These are phyloP conservation scores for Paecilomyces variotii DNA, from an alignment of 2,329 filamentous ascomycete species.

Conservation along the genomic window DNA sequence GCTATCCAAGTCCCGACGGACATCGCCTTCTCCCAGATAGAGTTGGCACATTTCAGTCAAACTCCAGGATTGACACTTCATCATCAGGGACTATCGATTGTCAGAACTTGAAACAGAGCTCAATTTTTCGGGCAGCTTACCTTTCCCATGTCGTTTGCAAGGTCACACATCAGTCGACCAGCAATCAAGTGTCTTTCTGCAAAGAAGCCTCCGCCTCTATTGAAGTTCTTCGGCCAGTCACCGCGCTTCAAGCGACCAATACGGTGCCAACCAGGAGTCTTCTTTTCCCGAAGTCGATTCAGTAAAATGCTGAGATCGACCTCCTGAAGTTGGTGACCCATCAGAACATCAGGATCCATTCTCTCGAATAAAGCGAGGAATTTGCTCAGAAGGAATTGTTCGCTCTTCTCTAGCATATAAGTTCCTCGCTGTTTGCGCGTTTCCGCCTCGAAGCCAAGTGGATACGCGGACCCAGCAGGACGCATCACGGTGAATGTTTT, in stretches of 20 bases:
- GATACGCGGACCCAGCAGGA: constrained; percentile 67
- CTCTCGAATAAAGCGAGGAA: constrained; percentile 83
- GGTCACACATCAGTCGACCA: constrained; percentile 83
- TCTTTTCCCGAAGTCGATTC: constrained; percentile 78
- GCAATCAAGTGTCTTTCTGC: constrained; percentile 83
- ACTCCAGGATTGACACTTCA: constrained; percentile 95
- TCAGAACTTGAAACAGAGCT: constrained; percentile 13
- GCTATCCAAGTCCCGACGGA: constrained; percentile 77
- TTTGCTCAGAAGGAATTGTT: constrained; percentile 75
- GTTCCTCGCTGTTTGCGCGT: constrained; percentile 66
- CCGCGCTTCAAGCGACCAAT: constrained; percentile 77
- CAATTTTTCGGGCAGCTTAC: constrained; percentile 18
- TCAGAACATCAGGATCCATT: constrained; percentile 84
- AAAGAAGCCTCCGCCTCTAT: constrained; percentile 82
- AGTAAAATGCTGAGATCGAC: constrained; percentile 90
- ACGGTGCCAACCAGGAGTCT: constrained; percentile 88
- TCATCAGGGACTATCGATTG: constrained; percentile 65
- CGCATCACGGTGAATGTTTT: constrained; percentile 88
- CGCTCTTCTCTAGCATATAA: constrained; percentile 73
- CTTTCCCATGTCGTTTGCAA: constrained; percentile 94
- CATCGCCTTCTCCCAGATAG: constrained; percentile 66
- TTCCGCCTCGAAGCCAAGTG: constrained; percentile 75
- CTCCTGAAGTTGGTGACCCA: constrained; percentile 94
- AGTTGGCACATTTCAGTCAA: constrained; percentile 95
- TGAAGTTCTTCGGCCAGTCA: constrained; percentile 81